Evolutionary conservation across 2,329 filamentous ascomycete species (phyloP), one percentile per base, ranked within the genome.

Genomic region (Alternaria tenuissima): DNA sequence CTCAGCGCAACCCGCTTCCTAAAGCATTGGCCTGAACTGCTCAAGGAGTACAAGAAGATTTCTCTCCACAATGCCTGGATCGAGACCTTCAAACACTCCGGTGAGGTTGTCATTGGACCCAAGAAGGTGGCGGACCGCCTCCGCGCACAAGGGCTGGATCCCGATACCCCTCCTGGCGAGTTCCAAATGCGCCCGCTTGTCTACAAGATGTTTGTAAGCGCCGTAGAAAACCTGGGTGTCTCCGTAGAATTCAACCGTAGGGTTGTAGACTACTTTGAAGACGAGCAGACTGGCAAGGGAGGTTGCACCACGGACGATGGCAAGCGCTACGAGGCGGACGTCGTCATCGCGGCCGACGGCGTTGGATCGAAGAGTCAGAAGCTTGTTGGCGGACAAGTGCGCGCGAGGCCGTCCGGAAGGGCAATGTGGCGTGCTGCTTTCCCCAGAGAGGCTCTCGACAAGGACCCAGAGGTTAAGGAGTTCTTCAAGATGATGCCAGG

Each of bases 161-260:
- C 81, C 3, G 80, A 81, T 62, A 85, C 82, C 1, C 83, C 84
- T 1, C 84, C 84, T 4, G 84, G 84, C 12, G 81, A 82, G 16
- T 86, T 86, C 70, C 84, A 86, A 68, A 85, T 87, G 82, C 81
- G 84, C 14, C 84, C 84, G 5, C 79, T 85, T 3, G 81, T 86
- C 16, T 86, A 86, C 74, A 80, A 81, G 69, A 86, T 86, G 83
- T 85, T 85, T 61, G 79, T 85, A 14, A 77, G 75, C 55, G 81
- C 84, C 53, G 81, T 85, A 24, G 77, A 83, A 66, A 80, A 76
- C 57, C 75, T 81, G 3, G 80, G 80, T 24, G 76, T 82, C 11
- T 74, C 76, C 14, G 76, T 82, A 32, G 76, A 81, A 53, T 82
- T 81, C 72, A 78, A 79, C 47, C 68, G 71, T 42, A 74, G 73